These are phyloP conservation scores for Solanum okadae DNA, from an alignment of 257 asterid genomes.

Conservation along the genomic window DNA sequence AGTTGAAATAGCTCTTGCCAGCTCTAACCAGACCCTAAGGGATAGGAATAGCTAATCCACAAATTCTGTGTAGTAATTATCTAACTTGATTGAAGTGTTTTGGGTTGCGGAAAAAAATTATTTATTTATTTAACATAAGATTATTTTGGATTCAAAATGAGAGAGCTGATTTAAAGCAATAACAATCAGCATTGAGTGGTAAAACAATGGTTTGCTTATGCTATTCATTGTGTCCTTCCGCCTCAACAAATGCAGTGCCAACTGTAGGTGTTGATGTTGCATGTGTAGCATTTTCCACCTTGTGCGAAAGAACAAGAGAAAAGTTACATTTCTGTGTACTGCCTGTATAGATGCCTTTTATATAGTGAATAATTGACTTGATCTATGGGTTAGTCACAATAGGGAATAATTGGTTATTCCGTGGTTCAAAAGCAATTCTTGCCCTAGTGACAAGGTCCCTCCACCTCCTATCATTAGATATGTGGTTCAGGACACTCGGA, in stretches of 20 bases:
- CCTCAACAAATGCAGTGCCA: not conserved
- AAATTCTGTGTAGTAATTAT: not conserved
- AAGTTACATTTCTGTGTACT: not conserved
- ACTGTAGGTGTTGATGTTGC: not conserved
- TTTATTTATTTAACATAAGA: not conserved
- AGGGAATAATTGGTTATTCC: not conserved
- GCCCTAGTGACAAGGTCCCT: not conserved
- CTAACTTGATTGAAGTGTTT: not conserved
- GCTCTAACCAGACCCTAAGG: not conserved
- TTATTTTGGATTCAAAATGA: not conserved
- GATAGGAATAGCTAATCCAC: not conserved
- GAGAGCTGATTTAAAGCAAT: not conserved
- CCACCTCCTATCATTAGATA: not conserved
- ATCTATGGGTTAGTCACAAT: not conserved
- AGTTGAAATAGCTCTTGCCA: not conserved
- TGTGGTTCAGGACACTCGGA: not conserved
- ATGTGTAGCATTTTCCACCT: not conserved
- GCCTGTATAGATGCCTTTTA: not conserved
- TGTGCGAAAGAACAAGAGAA: not conserved
- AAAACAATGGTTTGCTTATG: not conserved
- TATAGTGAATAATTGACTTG: not conserved
- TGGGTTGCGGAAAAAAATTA: not conserved
- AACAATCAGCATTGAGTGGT: not conserved
- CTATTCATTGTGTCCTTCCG: not conserved
- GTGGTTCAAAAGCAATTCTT: not conserved